phyloP scores from a whole-genome alignment of 257 asterid species.

The Fraxinus excelsior region DNA sequence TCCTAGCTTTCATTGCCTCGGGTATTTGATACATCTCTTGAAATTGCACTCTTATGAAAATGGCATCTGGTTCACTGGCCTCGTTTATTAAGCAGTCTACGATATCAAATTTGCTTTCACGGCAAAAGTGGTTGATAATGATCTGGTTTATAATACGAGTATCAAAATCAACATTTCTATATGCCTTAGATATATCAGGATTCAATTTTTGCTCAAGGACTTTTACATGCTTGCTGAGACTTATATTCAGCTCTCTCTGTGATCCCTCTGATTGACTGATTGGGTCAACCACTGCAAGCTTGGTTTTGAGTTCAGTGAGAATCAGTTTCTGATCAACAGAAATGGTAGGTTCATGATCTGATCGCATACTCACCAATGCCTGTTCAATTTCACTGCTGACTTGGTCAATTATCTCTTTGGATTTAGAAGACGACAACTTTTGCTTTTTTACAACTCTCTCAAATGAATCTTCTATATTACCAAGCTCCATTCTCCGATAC shows the following conservation, averaged over 20 bases:
- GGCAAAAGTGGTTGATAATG: constrained; percentile 52
- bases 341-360: constrained; percentile 31
- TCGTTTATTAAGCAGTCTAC: constrained; percentile 53
- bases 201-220: constrained; percentile 41
- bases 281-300: constrained; percentile 40
- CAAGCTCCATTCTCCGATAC: constrained; percentile 45
- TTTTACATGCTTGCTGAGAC: constrained; percentile 44
- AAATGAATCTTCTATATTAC: constrained; percentile 45
- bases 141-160: constrained; percentile 43
- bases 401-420: constrained; percentile 51
- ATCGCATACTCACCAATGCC: constrained; percentile 39
- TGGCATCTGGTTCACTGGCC: constrained; percentile 52
- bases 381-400: constrained; percentile 51
- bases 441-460: constrained; percentile 62
- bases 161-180: constrained; percentile 45
- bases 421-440: constrained; percentile 47
- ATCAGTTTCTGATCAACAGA: constrained; percentile 41
- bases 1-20: constrained; percentile 40
- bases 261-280: constrained; percentile 35
- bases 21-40: constrained; percentile 54
- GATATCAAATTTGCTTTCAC: constrained; percentile 48
- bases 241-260: constrained; percentile 38
- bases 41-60: constrained; percentile 45
- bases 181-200: constrained; percentile 60
- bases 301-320: constrained; percentile 49